Base-by-base conservation (phyloP, 164 flowering plant species). In the Kingdonia uniflora region DNA sequence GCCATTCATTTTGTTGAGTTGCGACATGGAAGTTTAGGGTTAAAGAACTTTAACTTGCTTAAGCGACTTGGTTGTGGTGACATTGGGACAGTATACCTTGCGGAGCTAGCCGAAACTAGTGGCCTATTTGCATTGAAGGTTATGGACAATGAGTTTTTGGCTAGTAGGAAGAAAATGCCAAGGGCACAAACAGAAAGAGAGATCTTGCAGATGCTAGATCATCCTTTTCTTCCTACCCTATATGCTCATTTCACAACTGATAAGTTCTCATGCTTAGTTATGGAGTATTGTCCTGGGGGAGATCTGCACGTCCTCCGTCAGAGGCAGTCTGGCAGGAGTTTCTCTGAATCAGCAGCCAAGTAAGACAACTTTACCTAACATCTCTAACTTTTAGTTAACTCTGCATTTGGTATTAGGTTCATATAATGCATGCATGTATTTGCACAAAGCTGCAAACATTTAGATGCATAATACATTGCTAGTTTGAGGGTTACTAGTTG, bases 241-340 rank as follows among this genome's bases (percentile, higher is more conserved):
- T 90, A 73, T 76, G 71, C 95, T n/a, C 77, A 87, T 68, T 84
- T 87, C 49, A 68, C 65, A 1, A 69, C 97, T 11, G 90, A 84
- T 42, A 82, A 73, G 58, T 62, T 83, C 33, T 83, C 88, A 14
- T 86, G 95, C 61, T 58, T 86, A 37, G 88, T 86, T 24, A 83
- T 83, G 91, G 95, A 86, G 68, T 86, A 73, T 53, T 86, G 95
- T 68, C 87, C 91, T 12, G 95, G 91, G 50, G 95, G 95, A 38
- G 95, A 86, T 78, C 66, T 86, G 39, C 95, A 86, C 57, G 91
- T 84, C 42, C 76, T 83, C 54, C 84, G 91, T 42, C 95, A 86
- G 69, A 78, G 68, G 74, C 95, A 86, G 67, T 77, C 73, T 8
- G 77, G 71, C 54, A 69, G 83, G 71, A 58, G 67, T 63, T 86